Percentiles rank a stretch among this genome's conserved stretches.
Conservation (phyloP, 768 basidiomycete species). For the Udeniomyces megalosporus region DNA sequence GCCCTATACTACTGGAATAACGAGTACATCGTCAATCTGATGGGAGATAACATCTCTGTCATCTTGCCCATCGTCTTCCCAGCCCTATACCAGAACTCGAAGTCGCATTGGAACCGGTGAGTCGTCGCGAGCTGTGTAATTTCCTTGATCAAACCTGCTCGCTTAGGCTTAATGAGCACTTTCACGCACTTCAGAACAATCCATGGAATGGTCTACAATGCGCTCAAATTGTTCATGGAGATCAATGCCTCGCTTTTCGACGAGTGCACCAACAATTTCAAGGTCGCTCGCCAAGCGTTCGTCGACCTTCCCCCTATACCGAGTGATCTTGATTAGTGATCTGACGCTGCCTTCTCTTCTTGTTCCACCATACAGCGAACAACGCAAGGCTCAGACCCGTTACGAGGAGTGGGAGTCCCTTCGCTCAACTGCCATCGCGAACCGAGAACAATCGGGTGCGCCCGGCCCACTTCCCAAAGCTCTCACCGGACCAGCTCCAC, state of each 20-base stretch:
- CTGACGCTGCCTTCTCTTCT: not conserved
- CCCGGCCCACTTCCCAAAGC: slow-evolving; percentile 43
- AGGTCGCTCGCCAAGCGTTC: slow-evolving; percentile 67
- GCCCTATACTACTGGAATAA: slow-evolving; percentile 98
- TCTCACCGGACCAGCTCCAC: slow-evolving; percentile 55
- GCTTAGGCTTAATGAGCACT: no score
- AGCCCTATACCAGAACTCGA: slow-evolving; percentile 85
- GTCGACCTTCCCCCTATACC: slow-evolving; percentile 27
- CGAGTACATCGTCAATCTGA: slow-evolving; percentile 97
- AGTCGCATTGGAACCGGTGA: slow-evolving; percentile 96
- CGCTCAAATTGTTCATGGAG: slow-evolving; percentile 96
- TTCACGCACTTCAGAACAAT: slow-evolving; percentile 79
- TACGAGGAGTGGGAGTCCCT: slow-evolving; percentile 83
- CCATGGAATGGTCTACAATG: slow-evolving; percentile 98
- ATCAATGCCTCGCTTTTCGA: slow-evolving; percentile 95
- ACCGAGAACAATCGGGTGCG: slow-evolving; percentile 21
- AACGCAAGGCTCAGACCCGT: slow-evolving; percentile 64
- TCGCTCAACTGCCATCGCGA: slow-evolving; percentile 56
- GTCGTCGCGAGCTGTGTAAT: no score
- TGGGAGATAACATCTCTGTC: slow-evolving; percentile 81
- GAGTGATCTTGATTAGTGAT: not conserved
- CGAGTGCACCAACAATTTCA: slow-evolving; percentile 81
- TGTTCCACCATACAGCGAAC: slow-evolving; percentile 43
- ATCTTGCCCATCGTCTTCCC: slow-evolving; percentile 95
- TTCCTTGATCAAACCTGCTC: no score